A percentile compares a stretch with the other conserved stretches of the same genome.
Conservation (phyloP, 805 yeast genomes). For the Metschnikowia colocasiae region DNA sequence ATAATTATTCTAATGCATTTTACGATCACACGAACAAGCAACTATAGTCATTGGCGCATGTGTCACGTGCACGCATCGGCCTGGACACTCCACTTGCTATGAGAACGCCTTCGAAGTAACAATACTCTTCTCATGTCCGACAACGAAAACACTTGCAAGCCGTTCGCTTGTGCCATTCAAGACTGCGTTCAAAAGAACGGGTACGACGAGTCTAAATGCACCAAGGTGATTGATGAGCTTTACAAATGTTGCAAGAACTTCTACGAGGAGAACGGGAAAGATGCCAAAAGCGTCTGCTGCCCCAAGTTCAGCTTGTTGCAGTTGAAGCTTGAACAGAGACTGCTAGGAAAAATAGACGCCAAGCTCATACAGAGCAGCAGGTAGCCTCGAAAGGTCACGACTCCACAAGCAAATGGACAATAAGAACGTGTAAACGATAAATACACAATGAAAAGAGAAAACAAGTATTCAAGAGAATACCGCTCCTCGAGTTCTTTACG, state of each 20-base stretch:
- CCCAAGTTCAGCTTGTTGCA: slow-evolving; percentile 63
- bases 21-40: background rate
- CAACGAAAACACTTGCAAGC: slow-evolving; percentile 55
- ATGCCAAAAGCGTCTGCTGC: slow-evolving; percentile 69
- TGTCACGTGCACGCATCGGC: slow-evolving; percentile 6
- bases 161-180: slow-evolving; percentile 80
- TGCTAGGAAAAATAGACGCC: slow-evolving; percentile 57
- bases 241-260: slow-evolving; percentile 72
- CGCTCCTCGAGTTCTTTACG: background rate
- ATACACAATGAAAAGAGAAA: background rate
- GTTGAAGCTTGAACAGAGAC: slow-evolving; percentile 63
- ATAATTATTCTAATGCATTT: slow-evolving; percentile 4
- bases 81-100: background rate
- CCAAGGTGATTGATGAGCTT: slow-evolving; percentile 60
- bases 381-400: background rate
- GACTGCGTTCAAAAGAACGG: slow-evolving; percentile 62
- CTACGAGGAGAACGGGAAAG: slow-evolving; percentile 57
- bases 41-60: background rate
- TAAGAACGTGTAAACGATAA: background rate
- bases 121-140: slow-evolving; percentile 1
- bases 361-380: slow-evolving; percentile 27
- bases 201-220: slow-evolving; percentile 74
- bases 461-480: too few relatives aligned
- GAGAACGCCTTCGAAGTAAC: background rate
- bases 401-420: too few relatives aligned